Base-by-base conservation (phyloP, 129 eudicot species). In the Lonicera japonica region DNA sequence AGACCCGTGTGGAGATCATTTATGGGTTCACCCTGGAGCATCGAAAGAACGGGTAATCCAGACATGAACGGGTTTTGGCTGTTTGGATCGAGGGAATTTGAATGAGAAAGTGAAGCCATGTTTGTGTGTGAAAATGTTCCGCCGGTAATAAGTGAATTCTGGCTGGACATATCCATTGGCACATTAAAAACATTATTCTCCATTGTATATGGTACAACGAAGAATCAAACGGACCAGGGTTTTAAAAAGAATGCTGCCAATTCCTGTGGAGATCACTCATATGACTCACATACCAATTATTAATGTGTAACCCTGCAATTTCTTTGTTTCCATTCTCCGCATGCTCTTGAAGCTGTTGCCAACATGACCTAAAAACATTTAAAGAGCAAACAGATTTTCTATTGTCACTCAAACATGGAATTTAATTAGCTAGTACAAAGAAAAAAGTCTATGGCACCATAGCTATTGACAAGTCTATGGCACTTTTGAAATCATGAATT, bases 161-260 rank as follows among this genome's bases (percentile, higher is more conserved):
- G 83, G 58, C 53, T 63, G 24, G 58, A 51, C 47, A 70, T 75
- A 25, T 86, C 86, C 38, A 70, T 63, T 63, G 81, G 87, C 45
- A 74, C 59, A 45, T 47, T 48, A 62, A 70, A 71, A 57, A 69
- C 65, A 55, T 61, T 67, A 73, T 68, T 68, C 55, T 84, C 86
- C 86, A 84, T 83, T 56, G 64, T 65, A 58, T 39, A 5, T 4
- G 57, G 0, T 36, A 54, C 11, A 54, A 20, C 21, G 24, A 38
- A 40, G 43, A 41, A 25, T 70, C 11, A 9, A 43, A 19, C 13
- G 50, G 50, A 1, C 14, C 52, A 13, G 56, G 39, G 55, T 47
- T 74, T 61, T 17, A 60, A 38, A 1, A 14, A 25, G 38, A 50
- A 14, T 50, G 55, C 36, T 12, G 51, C 51, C 51, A 45, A 15